Conservation (phyloP, 345 rosid genomes). For the Boechera retrofracta region DNA sequence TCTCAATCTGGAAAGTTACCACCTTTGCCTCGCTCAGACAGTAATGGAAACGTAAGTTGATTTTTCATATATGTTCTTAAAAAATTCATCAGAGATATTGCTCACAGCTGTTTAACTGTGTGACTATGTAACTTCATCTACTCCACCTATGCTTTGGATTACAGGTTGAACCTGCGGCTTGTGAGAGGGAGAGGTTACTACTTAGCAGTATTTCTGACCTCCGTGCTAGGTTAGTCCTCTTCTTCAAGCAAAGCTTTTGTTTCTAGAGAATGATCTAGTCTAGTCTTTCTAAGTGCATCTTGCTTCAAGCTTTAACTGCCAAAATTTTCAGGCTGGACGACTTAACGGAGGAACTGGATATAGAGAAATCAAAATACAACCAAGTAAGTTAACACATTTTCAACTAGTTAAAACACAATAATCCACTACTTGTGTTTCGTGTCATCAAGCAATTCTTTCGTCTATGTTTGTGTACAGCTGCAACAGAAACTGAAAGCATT, state of each 20-base stretch:
- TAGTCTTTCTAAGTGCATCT: slow-evolving; percentile 25
- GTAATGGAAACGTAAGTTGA: slow-evolving; percentile 71
- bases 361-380: slow-evolving; percentile 67
- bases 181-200: slow-evolving; percentile 79
- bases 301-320: slow-evolving; percentile 23
- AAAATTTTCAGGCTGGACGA: slow-evolving; percentile 63
- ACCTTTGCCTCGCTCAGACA: slow-evolving; percentile 71
- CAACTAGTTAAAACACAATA: background rate
- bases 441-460: background rate
- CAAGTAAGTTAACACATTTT: slow-evolving; percentile 59
- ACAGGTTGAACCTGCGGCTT: slow-evolving; percentile 64
- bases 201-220: slow-evolving; percentile 70
- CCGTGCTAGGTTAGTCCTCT: slow-evolving; percentile 66
- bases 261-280: slow-evolving; percentile 4
- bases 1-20: slow-evolving; percentile 89
- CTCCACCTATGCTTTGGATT: slow-evolving; percentile 10
- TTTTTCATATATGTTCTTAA: background rate
- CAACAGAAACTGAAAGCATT: slow-evolving; percentile 63
- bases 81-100: slow-evolving; percentile 3
- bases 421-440: background rate
- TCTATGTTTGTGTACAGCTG: slow-evolving; percentile 54
- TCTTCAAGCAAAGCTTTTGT: slow-evolving; percentile 13
- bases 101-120: slow-evolving; percentile 8
- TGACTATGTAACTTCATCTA: background rate
- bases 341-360: slow-evolving; percentile 73